These are phyloP conservation scores for Strobilomyces confusus DNA, from an alignment of 768 basidiomycete species.

Conservation along the genomic window DNA sequence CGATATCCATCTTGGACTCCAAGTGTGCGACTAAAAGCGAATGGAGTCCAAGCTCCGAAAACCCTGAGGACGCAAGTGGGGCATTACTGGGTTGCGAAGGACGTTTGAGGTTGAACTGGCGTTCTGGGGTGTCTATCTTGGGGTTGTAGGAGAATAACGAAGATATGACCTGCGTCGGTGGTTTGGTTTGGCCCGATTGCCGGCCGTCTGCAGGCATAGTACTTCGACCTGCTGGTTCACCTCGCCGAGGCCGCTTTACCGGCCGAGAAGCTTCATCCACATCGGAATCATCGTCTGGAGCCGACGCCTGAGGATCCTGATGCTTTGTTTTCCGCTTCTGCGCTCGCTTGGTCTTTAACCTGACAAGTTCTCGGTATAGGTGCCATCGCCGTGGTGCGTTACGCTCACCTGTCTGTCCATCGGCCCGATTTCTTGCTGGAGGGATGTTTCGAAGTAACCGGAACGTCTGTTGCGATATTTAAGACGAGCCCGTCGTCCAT, in stretches of 20 bases:
- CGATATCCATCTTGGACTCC: conserved; percentile 71
- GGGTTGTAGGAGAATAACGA: conserved; percentile 88
- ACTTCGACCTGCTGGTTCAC: conserved; percentile 21
- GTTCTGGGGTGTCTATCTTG: conserved; percentile 46
- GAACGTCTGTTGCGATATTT: conserved; percentile 53
- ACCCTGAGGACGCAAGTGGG: conserved; percentile 70
- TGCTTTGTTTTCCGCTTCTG: conserved; percentile 52
- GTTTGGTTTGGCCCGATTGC: conserved; percentile 27
- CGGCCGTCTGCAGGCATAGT: conserved; percentile 11
- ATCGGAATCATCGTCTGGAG: conserved; percentile 18
- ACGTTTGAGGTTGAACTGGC: conserved; percentile 20
- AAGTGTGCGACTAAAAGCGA: conserved; percentile 78
- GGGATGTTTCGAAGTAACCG: conserved; percentile 25
- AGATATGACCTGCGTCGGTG: conserved; percentile 67
- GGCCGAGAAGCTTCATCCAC: conserved; percentile 32
- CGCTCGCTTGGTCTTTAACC: conserved; percentile 71
- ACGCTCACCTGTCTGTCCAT: conserved; percentile 72
- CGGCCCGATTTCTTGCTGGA: conserved; percentile 54
- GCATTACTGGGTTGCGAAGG: conserved; percentile 72
- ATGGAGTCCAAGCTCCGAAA: conserved; percentile 78
- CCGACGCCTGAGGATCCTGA: conserved; percentile 13
- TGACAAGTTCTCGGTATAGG: conserved; percentile 25
- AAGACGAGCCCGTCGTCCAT: conserved; percentile 78
- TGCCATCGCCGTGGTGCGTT: background rate
- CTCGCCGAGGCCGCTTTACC: conserved; percentile 43